Base-by-base conservation (phyloP, 345 rosid species). In the Hibiscus tridactylites region DNA sequence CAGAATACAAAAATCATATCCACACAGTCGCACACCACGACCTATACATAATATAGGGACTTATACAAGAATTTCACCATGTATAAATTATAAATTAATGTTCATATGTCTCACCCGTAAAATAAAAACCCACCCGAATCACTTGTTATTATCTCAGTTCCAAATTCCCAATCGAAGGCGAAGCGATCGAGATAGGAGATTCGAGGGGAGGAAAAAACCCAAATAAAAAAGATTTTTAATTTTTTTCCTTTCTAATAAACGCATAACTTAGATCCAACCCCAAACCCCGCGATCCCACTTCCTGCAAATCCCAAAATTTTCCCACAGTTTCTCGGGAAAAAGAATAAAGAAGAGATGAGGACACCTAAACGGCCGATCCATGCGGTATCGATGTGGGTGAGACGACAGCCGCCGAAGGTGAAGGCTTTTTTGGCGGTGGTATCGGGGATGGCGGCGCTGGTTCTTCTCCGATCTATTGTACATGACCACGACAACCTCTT, bases 401-500 rank as follows among this genome's bases (percentile, higher is more conserved):
- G 98, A 76, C 87, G 91, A 52, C 99, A 95, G 77, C 99, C 98
- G 12, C 96, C 99, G 7, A 95, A 95, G 78, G 97, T 92, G 61
- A 95, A 95, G 86, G 96, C 92, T 13, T 95, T 90, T 77, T 77
- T 95, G 73, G 96, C 99, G 4, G 98, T 95, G 60, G 90, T 95
- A 56, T 80, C 98, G 46, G 99, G 98, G 74, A 88, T 95, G 94
- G 85, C 90, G 4, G 89, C 99, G 26, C 81, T 95, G 62, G 94
- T 90, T 50, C 70, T 92, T 13, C 98, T 95, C 78, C 85, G 99
- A 70, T 89, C 78, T 90, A 87, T 95, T 68, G 99, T 95, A 16
- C 89, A 90, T 79, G 99, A 95, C 71, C 99, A 95, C 77, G 99
- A 95, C 74, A 95, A 92, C 74, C 99, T 95, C 79, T 95, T 95